phyloP scores from a whole-genome alignment of 805 yeast genomes.

The Starmerella geochares region DNA sequence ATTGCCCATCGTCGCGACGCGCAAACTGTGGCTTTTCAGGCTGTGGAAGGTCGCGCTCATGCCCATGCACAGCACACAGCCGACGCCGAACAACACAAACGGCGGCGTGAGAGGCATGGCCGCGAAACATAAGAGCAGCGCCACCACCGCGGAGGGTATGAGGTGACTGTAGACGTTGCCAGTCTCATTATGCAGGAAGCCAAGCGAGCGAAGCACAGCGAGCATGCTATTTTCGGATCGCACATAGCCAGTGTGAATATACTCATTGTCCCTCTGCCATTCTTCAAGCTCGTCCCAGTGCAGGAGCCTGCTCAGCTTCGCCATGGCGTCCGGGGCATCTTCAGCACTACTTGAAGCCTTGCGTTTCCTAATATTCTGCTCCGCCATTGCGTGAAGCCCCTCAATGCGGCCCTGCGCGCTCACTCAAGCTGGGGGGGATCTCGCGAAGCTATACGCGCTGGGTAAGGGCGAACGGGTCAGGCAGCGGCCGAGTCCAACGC shows the following conservation, averaged over 20 bases:
- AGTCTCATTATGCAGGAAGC: conserved; percentile 58
- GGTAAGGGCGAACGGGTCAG: not conserved
- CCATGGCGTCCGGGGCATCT: not conserved
- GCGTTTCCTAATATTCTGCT: not conserved
- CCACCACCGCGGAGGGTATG: conserved; percentile 30
- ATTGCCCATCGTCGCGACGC: conserved; percentile 48
- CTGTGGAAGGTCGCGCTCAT: conserved; percentile 60
- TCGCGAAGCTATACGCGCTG: not conserved
- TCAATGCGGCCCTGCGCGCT: not conserved
- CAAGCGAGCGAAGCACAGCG: conserved; percentile 41
- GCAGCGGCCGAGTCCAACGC: not conserved
- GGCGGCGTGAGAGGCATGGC: conserved; percentile 30
- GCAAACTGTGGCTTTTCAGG: conserved; percentile 54
- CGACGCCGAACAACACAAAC: conserved; percentile 45
- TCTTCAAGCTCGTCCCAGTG: conserved; percentile 49
- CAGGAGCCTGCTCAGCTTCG: conserved; percentile 4
- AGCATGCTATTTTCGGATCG: conserved; percentile 42
- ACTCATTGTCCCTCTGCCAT: conserved; percentile 71
- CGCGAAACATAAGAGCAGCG: conserved; percentile 16
- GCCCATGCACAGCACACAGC: conserved; percentile 50
- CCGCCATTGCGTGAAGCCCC: not conserved
- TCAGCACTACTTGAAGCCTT: not conserved
- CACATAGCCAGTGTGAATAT: conserved; percentile 55
- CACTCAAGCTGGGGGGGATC: not conserved
- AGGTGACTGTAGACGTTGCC: conserved; percentile 63